Conservation (phyloP, 2,329 filamentous ascomycete genomes). For the Colletotrichum sp. region DNA sequence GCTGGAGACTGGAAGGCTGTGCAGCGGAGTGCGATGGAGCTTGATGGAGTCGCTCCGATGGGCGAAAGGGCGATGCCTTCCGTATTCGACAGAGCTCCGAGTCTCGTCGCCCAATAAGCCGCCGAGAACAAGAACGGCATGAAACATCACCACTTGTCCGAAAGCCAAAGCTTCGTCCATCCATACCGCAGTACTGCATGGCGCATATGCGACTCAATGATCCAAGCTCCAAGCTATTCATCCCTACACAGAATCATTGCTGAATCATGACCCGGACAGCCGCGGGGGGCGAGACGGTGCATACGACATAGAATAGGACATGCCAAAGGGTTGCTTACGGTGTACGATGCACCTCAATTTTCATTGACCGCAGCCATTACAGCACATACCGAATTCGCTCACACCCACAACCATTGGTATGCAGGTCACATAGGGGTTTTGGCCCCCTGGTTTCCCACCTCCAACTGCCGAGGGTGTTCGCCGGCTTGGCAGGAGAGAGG, state of each 20-base stretch:
- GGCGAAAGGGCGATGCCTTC: slow-evolving; percentile 13
- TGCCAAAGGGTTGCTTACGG: neutral
- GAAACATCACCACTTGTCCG: slow-evolving; percentile 7
- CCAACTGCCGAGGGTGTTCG: slow-evolving; percentile 4
- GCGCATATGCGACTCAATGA: slow-evolving; percentile 1
- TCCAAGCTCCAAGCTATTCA: neutral
- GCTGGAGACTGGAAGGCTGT: slow-evolving; percentile 10
- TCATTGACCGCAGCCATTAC: neutral
- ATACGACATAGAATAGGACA: neutral
- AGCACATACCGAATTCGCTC: neutral
- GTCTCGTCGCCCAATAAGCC: neutral
- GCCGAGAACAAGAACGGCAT: neutral
- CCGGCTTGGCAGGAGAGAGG: neutral
- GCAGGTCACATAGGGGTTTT: neutral
- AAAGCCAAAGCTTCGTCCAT: neutral
- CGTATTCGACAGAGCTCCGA: slow-evolving; percentile 10
- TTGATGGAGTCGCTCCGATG: slow-evolving; percentile 14
- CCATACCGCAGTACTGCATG: neutral
- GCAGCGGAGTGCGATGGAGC: slow-evolving; percentile 8
- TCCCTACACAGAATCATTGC: neutral
- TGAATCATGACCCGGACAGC: neutral
- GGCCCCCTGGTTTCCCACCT: neutral
- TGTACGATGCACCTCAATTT: neutral
- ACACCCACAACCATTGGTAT: neutral
- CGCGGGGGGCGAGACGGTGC: neutral